Evolutionary conservation across 352 stramenopile species (phyloP).

Genomic region (Phytophthora cryptogea): DNA sequence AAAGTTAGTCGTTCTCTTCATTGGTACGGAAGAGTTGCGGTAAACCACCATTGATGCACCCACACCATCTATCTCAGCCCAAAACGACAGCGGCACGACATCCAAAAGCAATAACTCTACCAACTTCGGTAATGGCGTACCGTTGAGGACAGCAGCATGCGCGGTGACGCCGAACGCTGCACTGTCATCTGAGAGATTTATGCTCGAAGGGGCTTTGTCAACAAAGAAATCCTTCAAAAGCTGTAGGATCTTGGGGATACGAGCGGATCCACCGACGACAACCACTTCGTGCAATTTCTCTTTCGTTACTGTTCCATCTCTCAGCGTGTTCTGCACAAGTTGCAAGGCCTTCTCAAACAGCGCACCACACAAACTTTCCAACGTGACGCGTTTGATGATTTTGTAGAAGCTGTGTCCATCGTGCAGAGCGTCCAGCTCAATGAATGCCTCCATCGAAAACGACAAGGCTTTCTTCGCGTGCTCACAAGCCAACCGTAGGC

Average conservation of each 20-base stretch:
- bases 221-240: slow-evolving; percentile 2
- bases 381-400: not conserved
- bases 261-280: slow-evolving; percentile 1
- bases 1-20: slow-evolving; percentile 6
- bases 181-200: not conserved
- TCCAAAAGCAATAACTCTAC: slow-evolving; percentile 10
- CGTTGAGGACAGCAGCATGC: slow-evolving; percentile 3
- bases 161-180: not conserved
- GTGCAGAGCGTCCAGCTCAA: slow-evolving; percentile 6
- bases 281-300: slow-evolving; percentile 4
- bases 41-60: not conserved
- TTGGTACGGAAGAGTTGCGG: slow-evolving; percentile 2
- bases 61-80: not conserved
- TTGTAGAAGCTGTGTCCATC: not conserved
- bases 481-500: slow-evolving; percentile 3
- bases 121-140: not conserved
- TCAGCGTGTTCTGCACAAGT: slow-evolving; percentile 7
- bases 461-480: not conserved
- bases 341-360: not conserved
- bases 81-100: slow-evolving; percentile 3
- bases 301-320: not conserved
- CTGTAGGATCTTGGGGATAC: not conserved
- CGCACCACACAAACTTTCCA: slow-evolving; percentile 2
- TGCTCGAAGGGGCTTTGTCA: not conserved
- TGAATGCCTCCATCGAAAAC: not conserved